phyloP scores from a whole-genome alignment of 495 filamentous ascomycete species.

The Hamigera avellanea region DNA sequence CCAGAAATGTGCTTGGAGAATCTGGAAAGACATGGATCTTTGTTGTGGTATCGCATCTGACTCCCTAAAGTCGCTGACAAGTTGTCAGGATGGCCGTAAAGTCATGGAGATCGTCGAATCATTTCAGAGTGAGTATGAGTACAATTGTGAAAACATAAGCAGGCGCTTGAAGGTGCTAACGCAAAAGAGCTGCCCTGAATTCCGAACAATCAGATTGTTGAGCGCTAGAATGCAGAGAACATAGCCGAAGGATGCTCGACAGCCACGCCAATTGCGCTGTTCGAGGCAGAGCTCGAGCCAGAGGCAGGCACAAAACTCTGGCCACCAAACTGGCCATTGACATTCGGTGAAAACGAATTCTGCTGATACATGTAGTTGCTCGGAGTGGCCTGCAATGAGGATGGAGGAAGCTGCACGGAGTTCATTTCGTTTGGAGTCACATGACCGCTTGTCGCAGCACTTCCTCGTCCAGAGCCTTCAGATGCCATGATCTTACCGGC shows the following conservation, averaged over 20 bases:
- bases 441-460: constrained; percentile 23
- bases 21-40: constrained; percentile 9
- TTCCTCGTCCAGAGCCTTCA: constrained; percentile 26
- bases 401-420: constrained; percentile 19
- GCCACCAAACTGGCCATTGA: constrained; percentile 14
- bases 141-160: constrained; percentile 20
- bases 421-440: constrained; percentile 29
- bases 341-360: constrained; percentile 12
- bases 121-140: constrained; percentile 34
- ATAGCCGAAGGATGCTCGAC: constrained; percentile 16
- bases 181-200: no score
- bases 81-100: constrained; percentile 27
- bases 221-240: constrained; percentile 16
- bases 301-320: constrained; percentile 19
- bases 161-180: constrained; percentile 6
- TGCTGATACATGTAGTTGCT: constrained; percentile 23
- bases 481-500: constrained; percentile 60
- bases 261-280: constrained; percentile 19
- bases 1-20: constrained; percentile 4
- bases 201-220: constrained; percentile 17
- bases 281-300: constrained; percentile 17
- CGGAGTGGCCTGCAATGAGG: constrained; percentile 17
- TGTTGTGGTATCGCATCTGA: constrained; percentile 21
- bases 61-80: constrained; percentile 21
- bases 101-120: constrained; percentile 36